These are phyloP conservation scores for Hyaloperonospora brassicae DNA, from an alignment of 352 stramenopile species.

Conservation along the genomic window DNA sequence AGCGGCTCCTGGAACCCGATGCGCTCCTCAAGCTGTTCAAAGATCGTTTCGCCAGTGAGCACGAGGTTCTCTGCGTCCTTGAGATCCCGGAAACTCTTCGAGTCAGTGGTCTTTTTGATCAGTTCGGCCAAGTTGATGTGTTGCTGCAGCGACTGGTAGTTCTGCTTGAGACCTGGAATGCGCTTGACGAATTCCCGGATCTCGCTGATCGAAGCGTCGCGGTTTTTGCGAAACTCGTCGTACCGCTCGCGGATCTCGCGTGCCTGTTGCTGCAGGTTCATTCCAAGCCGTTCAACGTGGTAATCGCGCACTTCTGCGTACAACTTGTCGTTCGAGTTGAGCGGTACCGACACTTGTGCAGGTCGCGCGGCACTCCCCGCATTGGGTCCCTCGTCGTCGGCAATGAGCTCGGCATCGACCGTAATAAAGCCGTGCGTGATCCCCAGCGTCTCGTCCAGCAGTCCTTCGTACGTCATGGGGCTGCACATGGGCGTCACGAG, in stretches of 20 bases:
- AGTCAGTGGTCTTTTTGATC: constrained; percentile 92
- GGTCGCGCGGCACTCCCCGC: constrained; percentile 25
- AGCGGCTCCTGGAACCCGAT: constrained; percentile 90
- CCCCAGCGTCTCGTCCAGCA: constrained; percentile 93
- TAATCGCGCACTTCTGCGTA: constrained; percentile 94
- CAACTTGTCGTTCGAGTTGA: constrained; percentile 94
- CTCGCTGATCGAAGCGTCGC: constrained; percentile 93
- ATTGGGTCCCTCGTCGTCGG: constrained; percentile 50
- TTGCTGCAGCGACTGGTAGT: constrained; percentile 93
- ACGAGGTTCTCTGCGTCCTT: constrained; percentile 94
- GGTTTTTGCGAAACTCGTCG: constrained; percentile 92
- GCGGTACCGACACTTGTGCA: constrained; percentile 84
- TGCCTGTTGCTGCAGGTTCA: constrained; percentile 94
- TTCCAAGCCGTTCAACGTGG: constrained; percentile 93
- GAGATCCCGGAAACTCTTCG: constrained; percentile 88
- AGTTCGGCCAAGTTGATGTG: constrained; percentile 96
- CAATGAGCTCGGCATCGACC: constrained; percentile 67
- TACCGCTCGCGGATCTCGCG: constrained; percentile 91
- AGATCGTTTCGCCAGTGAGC: constrained; percentile 92
- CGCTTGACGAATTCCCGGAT: constrained; percentile 98
- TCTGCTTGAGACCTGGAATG: constrained; percentile 90
- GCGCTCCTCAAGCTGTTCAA: constrained; percentile 93
- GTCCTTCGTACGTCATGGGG: constrained; percentile 94
- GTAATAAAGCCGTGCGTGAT: constrained; percentile 90
- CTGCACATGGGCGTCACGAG: constrained; percentile 94